phyloP scores from a whole-genome alignment of 352 stramenopile species.

The Phytophthora hibernalis region DNA sequence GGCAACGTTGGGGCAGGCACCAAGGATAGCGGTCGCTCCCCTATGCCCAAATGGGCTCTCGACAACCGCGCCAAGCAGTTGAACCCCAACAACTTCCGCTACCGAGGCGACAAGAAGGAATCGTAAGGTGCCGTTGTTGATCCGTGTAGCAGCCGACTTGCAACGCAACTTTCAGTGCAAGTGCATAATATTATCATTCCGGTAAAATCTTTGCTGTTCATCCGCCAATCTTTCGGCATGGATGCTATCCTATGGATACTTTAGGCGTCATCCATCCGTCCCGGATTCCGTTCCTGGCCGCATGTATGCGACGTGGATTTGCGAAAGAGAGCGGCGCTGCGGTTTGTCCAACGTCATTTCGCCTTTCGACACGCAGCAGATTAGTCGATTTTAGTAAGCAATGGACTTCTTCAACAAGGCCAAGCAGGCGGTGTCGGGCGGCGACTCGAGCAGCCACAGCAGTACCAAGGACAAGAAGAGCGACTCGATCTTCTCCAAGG shows the following conservation, averaged over 20 bases:
- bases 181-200: neutral
- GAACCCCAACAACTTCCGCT: constrained; percentile 37
- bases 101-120: constrained; percentile 19
- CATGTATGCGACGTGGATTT: constrained; percentile 25
- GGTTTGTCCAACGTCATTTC: constrained; percentile 12
- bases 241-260: too few species aligned
- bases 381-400: constrained; percentile 3
- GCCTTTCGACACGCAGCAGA: constrained; percentile 14
- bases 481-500: constrained; percentile 35
- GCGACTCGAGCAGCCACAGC: constrained; percentile 20
- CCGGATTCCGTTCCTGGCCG: neutral
- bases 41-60: constrained; percentile 23
- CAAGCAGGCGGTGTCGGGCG: constrained; percentile 16
- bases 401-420: constrained; percentile 48
- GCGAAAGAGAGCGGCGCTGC: constrained; percentile 6
- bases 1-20: neutral
- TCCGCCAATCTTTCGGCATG: neutral
- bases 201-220: constrained; percentile 24
- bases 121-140: neutral
- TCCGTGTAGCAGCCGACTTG: too few species aligned
- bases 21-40: neutral
- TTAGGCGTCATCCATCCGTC: neutral
- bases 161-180: too few species aligned
- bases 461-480: constrained; percentile 29
- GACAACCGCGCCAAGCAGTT: constrained; percentile 40